A percentile compares a stretch with the other conserved stretches of the same genome.
These are phyloP conservation scores for Tephrocybe sp. DNA, from an alignment of 768 basidiomycete genomes.

Conservation along the genomic window DNA sequence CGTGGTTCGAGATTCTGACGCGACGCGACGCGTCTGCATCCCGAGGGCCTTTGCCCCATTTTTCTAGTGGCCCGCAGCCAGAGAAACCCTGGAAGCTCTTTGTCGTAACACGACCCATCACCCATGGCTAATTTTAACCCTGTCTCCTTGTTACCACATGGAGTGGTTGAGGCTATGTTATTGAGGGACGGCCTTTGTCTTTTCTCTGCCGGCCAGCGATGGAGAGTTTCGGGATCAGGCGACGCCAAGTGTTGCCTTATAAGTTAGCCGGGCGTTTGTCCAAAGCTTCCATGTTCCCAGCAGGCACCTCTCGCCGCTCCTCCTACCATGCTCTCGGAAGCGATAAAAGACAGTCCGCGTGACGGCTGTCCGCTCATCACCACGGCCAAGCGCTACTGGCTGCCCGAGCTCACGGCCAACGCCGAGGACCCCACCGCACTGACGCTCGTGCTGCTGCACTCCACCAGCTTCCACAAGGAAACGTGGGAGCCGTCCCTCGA, in stretches of 20 bases:
- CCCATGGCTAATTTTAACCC: too few species aligned
- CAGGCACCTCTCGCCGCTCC: neutral
- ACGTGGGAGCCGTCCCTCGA: constrained; percentile 66
- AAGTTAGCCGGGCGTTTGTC: neutral
- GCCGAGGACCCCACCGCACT: constrained; percentile 40
- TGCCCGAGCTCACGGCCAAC: constrained; percentile 36
- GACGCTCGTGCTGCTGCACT: constrained; percentile 64
- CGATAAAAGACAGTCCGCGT: constrained; percentile 36
- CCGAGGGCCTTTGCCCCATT: too few species aligned
- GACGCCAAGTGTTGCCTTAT: neutral
- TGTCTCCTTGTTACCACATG: too few species aligned
- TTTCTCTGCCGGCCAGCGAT: too few species aligned
- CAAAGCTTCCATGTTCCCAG: constrained; percentile 10
- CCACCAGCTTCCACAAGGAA: constrained; percentile 76
- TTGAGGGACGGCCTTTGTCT: too few species aligned
- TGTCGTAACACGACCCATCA: too few species aligned
- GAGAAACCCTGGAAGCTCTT: too few species aligned
- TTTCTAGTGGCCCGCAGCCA: too few species aligned
- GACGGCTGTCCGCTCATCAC: constrained; percentile 47
- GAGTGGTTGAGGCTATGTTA: too few species aligned
- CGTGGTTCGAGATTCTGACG: too few species aligned
- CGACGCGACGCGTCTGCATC: too few species aligned
- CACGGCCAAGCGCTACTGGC: constrained; percentile 60
- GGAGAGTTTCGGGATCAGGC: neutral
- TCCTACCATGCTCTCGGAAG: constrained; percentile 16